Base-by-base conservation (phyloP, 2,329 filamentous ascomycete species). In the Neonectria hederae region DNA sequence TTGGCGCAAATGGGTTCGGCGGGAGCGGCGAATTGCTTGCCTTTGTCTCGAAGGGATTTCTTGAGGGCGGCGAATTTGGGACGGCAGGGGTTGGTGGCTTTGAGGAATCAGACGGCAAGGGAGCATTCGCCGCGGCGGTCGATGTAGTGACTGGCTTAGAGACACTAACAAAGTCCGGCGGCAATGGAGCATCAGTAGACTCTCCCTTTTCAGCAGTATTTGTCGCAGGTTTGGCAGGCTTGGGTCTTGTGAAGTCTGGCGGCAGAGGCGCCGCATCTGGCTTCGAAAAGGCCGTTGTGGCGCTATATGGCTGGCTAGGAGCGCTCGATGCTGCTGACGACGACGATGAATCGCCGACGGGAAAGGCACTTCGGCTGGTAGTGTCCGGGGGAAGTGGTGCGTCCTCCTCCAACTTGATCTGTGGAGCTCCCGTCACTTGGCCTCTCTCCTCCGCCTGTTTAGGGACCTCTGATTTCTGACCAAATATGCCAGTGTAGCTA, bases 351-450 rank as follows among this genome's bases (percentile, higher is more conserved):
- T 85, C 83, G 52, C 82, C 84, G 42, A 86, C 68, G 54, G 80
- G 77, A 71, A 82, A 87, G 54, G 78, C 75, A 62, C 78, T 76
- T 79, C 84, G 87, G 80, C 85, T 88, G 58, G 81, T 87, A 62
- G 84, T 77, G 65, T 88, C 85, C 22, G 86, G 85, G 35, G 86
- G 86, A 5, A 88, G 76, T 62, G 86, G 85, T 22, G 72, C 76
- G 63, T 79, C 79, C 60, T 75, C 69, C 40, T 76, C 76, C 42
- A 73, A 65, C 66, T 82, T 83, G 52, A 77, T 74, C 63, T 80
- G 78, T 4, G 78, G 76, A 5, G 76, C 69, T n/a, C 71, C 70
- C 24, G 60, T 66, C 32, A 59, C 62, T 9, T 59, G n/a, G 21
- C 30, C 58, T 45, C 63, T 59, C 2, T 66, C 48, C 11, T 64